Percentiles rank a stretch among this genome's conserved stretches.
Conservation (phyloP, 441 rosid species). For the Pelargonium citronellum region DNA sequence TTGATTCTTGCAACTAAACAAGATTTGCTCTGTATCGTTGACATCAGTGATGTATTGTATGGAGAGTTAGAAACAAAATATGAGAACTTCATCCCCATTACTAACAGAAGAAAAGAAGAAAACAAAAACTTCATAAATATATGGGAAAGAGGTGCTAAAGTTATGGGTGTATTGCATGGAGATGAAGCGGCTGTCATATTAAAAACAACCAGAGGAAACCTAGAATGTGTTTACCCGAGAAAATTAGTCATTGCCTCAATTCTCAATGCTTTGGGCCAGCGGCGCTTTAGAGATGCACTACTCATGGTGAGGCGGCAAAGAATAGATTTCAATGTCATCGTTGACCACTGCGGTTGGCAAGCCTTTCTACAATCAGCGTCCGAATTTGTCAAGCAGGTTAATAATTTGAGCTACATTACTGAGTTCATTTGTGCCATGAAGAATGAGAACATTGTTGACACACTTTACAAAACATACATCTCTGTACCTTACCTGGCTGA, state of each 20-base stretch:
- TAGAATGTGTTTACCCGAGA: conserved; percentile 85
- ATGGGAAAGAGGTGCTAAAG: conserved; percentile 92
- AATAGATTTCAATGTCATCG: conserved; percentile 78
- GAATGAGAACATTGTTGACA: conserved; percentile 66
- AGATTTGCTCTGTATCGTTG: conserved; percentile 71
- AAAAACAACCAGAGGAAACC: conserved; percentile 78
- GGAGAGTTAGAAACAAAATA: conserved; percentile 51
- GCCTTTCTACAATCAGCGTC: conserved; percentile 60
- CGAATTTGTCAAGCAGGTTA: conserved; percentile 74
- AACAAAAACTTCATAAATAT: conserved; percentile 51
- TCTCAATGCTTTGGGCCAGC: conserved; percentile 56
- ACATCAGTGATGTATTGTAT: conserved; percentile 51
- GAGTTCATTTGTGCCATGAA: conserved; percentile 84
- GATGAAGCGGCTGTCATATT: conserved; percentile 77
- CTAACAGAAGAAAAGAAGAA: conserved; percentile 55
- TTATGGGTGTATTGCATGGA: conserved; percentile 79
- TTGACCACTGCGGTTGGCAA: conserved; percentile 82
- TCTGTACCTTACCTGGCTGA: conserved; percentile 33
- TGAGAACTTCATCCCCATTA: conserved; percentile 39
- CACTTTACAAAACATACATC: conserved; percentile 50
- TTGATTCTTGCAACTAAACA: conserved; percentile 78
- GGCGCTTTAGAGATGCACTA: conserved; percentile 69
- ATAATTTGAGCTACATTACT: conserved; percentile 74
- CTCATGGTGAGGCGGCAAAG: conserved; percentile 91
- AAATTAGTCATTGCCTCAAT: conserved; percentile 77